Conservation (phyloP, 257 asterid species). For the Asclepias syriaca region DNA sequence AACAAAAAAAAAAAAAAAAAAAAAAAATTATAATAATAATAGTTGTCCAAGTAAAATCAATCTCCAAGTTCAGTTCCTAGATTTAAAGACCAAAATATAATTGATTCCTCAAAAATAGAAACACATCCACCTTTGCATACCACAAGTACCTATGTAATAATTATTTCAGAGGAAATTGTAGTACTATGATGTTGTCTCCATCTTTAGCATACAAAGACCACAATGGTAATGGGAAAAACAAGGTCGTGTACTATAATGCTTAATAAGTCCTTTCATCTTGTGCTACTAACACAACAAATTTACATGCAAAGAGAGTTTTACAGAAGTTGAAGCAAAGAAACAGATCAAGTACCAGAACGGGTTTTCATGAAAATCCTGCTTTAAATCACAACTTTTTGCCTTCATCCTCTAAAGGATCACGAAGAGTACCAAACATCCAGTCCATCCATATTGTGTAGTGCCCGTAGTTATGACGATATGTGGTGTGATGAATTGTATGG, state of each 20-base stretch:
- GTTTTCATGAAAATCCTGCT: background rate
- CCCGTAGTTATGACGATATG: slow-evolving; percentile 91
- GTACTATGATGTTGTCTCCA: background rate
- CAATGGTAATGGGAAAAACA: background rate
- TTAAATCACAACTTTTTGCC: slow-evolving; percentile 43
- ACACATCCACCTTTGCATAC: no score
- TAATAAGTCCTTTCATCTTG: background rate
- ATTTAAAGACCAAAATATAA: no score
- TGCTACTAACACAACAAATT: background rate
- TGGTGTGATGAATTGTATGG: slow-evolving; percentile 98
- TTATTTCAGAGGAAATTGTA: background rate
- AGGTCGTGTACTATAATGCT: no score
- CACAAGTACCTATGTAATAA: no score
- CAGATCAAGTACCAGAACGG: background rate
- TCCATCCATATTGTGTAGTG: slow-evolving; percentile 98
- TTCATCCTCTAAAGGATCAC: slow-evolving; percentile 68
- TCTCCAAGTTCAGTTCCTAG: no score
- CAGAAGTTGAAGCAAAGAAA: background rate
- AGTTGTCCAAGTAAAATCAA: no score
- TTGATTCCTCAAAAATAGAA: no score
- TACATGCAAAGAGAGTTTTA: background rate
- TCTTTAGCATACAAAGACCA: background rate
- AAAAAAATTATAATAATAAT: no score
- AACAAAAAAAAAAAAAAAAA: no score
- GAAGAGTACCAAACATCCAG: slow-evolving; percentile 98